Conservation (phyloP, 2,329 filamentous ascomycete species). For the Emmonsiellopsis sp. region DNA sequence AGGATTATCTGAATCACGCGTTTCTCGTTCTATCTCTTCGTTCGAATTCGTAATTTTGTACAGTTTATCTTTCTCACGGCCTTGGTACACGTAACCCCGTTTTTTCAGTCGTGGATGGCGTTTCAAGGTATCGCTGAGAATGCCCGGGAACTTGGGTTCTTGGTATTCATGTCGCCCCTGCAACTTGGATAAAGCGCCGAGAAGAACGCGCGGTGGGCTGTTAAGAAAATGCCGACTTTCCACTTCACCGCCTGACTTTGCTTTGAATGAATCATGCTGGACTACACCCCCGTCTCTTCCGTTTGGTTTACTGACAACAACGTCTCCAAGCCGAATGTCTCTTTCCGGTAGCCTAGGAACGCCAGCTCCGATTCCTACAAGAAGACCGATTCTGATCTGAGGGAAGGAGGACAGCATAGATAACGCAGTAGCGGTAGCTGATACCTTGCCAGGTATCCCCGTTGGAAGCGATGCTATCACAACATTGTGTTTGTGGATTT, state of each 20-base stretch:
- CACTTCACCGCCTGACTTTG: conserved; percentile 10
- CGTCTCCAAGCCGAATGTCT: neutral
- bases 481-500: conserved; percentile 12
- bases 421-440: conserved; percentile 7
- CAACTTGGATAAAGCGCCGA: conserved; percentile 7
- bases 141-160: neutral
- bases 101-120: conserved; percentile 1
- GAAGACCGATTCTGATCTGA: conserved; percentile 10
- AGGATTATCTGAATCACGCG: neutral
- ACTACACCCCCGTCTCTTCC: conserved; percentile 15
- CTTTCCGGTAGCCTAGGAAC: conserved; percentile 18
- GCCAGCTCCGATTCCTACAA: conserved; percentile 17
- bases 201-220: conserved; percentile 8
- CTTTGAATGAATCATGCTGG: conserved; percentile 21
- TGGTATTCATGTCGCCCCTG: conserved; percentile 4
- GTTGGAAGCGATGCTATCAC: conserved; percentile 9
- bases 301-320: conserved; percentile 13
- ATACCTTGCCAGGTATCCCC: conserved; percentile 2
- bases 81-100: neutral
- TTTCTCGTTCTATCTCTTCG: neutral
- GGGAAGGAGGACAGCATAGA: conserved; percentile 12
- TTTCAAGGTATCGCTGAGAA: neutral
- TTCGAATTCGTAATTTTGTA: neutral
- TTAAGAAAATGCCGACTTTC: conserved; percentile 13
- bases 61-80: conserved; percentile 12